Evolutionary conservation across 2,329 filamentous ascomycete genomes (phyloP), one percentile per base, ranked within the genome.

Genomic region (Aureobasidium subglaciale): DNA sequence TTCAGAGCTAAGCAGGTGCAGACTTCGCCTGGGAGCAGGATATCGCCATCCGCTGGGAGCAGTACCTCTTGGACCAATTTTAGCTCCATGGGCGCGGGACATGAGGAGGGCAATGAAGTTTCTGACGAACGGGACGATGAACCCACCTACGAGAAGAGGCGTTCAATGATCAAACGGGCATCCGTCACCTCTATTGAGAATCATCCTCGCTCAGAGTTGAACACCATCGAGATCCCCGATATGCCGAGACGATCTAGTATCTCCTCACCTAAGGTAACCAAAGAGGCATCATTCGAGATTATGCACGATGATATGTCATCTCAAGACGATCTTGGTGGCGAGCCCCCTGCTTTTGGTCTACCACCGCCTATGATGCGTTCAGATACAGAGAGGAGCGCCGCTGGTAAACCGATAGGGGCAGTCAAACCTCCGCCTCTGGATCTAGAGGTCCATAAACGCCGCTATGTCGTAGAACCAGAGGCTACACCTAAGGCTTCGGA

Each of bases 361-460:
- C 55, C 43, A 7, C 52, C 57, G 18, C 29, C 38, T 18, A 57
- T 46, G 5, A 30, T 59, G 4, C 45, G 56, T 20, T 58, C 58
- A n/a, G 58, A 59, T 34, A 53, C 52, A 4, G 58, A 58, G 15
- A 48, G 52, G 34, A 56, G 56, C 22, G 48, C 32, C n/a, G 29
- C 34, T 4, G 58, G 5, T 5, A 16, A 42, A 16, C 22, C 18
- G 18, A 30, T 59, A 13, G 59, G 57, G 8, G 45, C 54, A 6
- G 16, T 32, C 5, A 56, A 50, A 22, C 64, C 63, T 8, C 71
- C 72, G 11, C 70, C 72, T n/a, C 64, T 75, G 10, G 75, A 75
- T 57, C 69, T 69, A 7, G 67, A 68, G 11, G 74, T 75, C 68
- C 57, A 60, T 13, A 75, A 76, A 59, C 69, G 70, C 25, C 69